phyloP scores from a whole-genome alignment of 2,329 filamentous ascomycete species.

The Neophaeococcomyces aloes region DNA sequence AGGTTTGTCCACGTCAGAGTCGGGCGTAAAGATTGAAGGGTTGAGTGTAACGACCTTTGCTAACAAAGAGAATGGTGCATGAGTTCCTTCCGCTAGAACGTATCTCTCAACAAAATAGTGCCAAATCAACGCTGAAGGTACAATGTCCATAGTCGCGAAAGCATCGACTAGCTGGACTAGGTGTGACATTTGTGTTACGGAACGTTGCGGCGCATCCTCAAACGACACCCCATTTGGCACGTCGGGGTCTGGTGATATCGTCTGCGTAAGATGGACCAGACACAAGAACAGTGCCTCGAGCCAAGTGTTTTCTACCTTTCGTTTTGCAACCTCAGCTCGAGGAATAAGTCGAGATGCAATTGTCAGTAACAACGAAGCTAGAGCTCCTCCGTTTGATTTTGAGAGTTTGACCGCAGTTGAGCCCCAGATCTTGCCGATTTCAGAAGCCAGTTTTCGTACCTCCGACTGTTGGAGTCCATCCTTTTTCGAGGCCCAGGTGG shows the following conservation, averaged over 20 bases:
- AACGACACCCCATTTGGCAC: conserved; percentile 5
- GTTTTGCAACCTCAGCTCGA: conserved; percentile 32
- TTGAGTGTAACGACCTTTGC: background rate
- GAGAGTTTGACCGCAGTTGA: conserved; percentile 24
- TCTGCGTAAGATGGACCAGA: conserved; percentile 31
- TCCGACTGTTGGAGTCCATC: background rate
- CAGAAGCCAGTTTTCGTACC: background rate
- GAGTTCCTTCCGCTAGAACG: background rate
- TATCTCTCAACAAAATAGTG: background rate
- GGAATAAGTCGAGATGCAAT: conserved; percentile 32
- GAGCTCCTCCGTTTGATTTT: conserved; percentile 27
- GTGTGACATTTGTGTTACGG: background rate
- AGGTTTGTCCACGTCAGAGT: background rate
- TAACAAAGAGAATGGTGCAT: background rate
- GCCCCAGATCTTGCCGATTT: background rate
- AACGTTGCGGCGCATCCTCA: background rate
- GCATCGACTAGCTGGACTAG: background rate
- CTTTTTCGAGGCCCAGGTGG: conserved; percentile 15
- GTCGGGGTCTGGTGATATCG: background rate
- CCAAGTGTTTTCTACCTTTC: conserved; percentile 39
- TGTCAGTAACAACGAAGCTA: conserved; percentile 27
- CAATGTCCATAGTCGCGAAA: background rate
- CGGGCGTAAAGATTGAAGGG: background rate
- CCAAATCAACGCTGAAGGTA: background rate
- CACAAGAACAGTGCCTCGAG: conserved; percentile 39